Evolutionary conservation across 441 rosid species (phyloP).

Genomic region (Gossypium aridum): DNA sequence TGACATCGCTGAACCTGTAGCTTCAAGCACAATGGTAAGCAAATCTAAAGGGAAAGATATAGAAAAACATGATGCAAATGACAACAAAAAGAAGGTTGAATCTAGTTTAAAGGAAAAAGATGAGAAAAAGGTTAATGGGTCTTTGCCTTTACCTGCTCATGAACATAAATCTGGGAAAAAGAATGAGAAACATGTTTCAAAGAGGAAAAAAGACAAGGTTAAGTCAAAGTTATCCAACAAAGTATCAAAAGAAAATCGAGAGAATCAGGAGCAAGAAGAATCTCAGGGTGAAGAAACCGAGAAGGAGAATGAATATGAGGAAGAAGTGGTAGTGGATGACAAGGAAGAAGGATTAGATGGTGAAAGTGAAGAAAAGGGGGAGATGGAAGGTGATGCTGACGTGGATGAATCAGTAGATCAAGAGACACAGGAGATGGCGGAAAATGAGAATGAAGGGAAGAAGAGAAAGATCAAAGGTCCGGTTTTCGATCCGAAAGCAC

Average conservation of each 20-base stretch:
- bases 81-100: slow-evolving; percentile 28
- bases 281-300: slow-evolving; percentile 38
- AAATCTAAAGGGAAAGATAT: slow-evolving; percentile 16
- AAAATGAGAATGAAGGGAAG: slow-evolving; percentile 38
- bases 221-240: slow-evolving; percentile 26
- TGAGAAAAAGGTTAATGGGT: slow-evolving; percentile 35
- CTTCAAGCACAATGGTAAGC: slow-evolving; percentile 33
- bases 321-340: slow-evolving; percentile 48
- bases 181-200: slow-evolving; percentile 29
- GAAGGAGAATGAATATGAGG: slow-evolving; percentile 40
- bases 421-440: slow-evolving; percentile 38
- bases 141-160: slow-evolving; percentile 29
- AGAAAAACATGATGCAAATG: slow-evolving; percentile 22
- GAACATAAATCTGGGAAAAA: slow-evolving; percentile 42
- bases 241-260: slow-evolving; percentile 29
- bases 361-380: slow-evolving; percentile 37
- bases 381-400: slow-evolving; percentile 37
- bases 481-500: slow-evolving; percentile 77
- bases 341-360: slow-evolving; percentile 34
- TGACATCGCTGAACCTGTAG: slow-evolving; percentile 71
- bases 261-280: slow-evolving; percentile 26
- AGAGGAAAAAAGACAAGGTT: slow-evolving; percentile 32
- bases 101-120: slow-evolving; percentile 33
- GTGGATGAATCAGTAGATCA: slow-evolving; percentile 38
- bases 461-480: slow-evolving; percentile 79